Conservation (phyloP, 148 eudicot genomes). For the Camellia sinensis region DNA sequence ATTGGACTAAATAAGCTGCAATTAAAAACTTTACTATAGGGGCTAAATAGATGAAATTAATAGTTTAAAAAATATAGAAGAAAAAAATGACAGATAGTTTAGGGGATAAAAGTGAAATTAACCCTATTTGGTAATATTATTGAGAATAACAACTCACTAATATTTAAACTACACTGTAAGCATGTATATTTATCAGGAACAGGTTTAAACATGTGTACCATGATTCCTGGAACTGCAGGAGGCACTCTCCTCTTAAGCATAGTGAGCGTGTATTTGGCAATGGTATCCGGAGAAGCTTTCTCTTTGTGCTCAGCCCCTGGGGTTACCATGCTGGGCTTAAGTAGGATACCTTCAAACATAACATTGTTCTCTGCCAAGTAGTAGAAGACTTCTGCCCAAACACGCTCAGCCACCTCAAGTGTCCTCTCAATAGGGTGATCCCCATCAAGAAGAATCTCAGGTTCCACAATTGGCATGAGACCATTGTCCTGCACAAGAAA, state of each 20-base stretch:
- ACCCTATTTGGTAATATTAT: neutral
- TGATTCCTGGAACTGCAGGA: constrained; percentile 96
- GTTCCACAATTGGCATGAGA: constrained; percentile 94
- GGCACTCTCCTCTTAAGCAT: constrained; percentile 94
- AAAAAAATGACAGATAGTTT: no score
- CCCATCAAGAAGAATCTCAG: constrained; percentile 96
- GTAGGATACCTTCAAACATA: constrained; percentile 82
- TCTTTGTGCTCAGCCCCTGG: constrained; percentile 97
- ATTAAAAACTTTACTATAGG: no score
- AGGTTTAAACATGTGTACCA: constrained; percentile 45
- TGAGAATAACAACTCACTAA: neutral
- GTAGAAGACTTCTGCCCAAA: constrained; percentile 93
- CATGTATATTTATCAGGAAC: neutral
- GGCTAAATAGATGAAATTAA: no score
- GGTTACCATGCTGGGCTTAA: constrained; percentile 98
- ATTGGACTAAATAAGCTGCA: no score
- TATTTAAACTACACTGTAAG: neutral
- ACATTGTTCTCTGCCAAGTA: constrained; percentile 90
- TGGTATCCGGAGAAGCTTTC: constrained; percentile 79
- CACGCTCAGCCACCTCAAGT: constrained; percentile 79
- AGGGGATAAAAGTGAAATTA: no score
- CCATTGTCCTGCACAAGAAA: constrained; percentile 69
- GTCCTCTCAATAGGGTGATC: constrained; percentile 93
- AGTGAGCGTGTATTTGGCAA: constrained; percentile 75
- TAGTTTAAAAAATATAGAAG: no score